Evolutionary conservation across 23 red algal genomes (phyloP).

Genomic region (Gracilaria caudata): DNA sequence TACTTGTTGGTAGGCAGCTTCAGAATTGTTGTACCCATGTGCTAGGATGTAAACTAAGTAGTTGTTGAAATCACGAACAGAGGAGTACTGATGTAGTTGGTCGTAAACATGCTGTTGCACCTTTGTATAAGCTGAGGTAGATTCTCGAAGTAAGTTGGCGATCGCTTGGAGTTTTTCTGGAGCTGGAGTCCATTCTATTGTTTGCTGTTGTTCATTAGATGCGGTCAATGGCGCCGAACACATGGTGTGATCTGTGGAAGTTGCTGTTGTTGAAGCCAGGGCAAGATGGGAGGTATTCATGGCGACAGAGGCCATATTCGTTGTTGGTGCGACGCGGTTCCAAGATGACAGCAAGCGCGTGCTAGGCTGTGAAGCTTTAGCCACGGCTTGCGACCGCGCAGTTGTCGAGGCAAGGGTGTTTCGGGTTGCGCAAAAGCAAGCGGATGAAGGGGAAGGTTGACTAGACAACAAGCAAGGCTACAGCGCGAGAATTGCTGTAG

Average conservation of each 20-base stretch:
- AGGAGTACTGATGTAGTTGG: conserved; percentile 63
- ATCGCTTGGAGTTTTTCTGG: conserved; percentile 38
- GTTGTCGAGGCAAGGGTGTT: background rate
- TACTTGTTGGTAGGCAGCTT: conserved; percentile 34
- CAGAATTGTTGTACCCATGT: conserved; percentile 5
- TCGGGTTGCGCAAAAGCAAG: background rate
- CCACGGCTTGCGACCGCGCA: conserved; percentile 30
- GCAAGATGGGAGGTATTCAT: conserved; percentile 41
- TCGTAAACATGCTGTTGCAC: conserved; percentile 69
- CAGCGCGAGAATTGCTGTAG: background rate
- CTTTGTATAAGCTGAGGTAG: conserved; percentile 48
- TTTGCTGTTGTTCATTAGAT: conserved; percentile 21
- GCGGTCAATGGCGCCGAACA: conserved; percentile 25
- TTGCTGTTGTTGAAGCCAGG: conserved; percentile 15
- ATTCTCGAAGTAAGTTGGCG: conserved; percentile 49
- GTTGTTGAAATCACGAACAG: conserved; percentile 76
- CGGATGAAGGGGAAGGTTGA: background rate
- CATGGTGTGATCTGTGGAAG: background rate
- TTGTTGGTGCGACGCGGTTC: conserved; percentile 8
- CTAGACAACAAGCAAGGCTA: conserved; percentile 8
- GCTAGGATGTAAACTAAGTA: conserved; percentile 91
- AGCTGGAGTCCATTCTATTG: conserved; percentile 48
- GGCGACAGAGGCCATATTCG: conserved; percentile 46
- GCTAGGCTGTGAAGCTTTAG: background rate
- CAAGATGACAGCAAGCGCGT: conserved; percentile 13